Evolutionary conservation across 148 eudicot species (phyloP).

Genomic region (Selenicereus undatus): DNA sequence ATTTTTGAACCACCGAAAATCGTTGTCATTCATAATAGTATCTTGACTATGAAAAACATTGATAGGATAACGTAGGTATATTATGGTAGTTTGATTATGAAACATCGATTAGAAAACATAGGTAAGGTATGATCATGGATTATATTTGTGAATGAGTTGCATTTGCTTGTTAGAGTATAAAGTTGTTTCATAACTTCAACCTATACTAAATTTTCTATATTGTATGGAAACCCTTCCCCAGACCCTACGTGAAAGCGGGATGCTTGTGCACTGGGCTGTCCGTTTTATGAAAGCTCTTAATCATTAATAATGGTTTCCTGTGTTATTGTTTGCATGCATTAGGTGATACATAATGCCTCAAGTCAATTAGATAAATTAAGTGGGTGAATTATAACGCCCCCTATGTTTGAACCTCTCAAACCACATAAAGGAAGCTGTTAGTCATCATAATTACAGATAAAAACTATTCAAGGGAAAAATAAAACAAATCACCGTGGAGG

Average conservation of each 20-base stretch:
- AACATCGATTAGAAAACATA: background rate
- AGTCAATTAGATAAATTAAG: background rate
- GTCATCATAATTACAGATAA: constrained; percentile 17
- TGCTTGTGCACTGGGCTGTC: too few species aligned
- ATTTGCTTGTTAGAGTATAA: background rate
- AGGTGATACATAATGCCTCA: background rate
- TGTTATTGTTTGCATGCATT: background rate
- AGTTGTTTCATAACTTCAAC: background rate
- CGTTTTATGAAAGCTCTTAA: background rate
- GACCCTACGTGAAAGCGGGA: too few species aligned
- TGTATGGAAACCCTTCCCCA: too few species aligned
- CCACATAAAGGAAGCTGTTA: background rate
- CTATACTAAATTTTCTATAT: background rate
- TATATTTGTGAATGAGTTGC: background rate
- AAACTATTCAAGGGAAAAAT: background rate
- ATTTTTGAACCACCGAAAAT: background rate
- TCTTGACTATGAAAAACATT: background rate
- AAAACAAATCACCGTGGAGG: constrained; percentile 16
- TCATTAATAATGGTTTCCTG: background rate
- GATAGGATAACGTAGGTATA: background rate
- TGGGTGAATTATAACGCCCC: constrained; percentile 3
- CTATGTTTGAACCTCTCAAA: constrained; percentile 14
- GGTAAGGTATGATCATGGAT: background rate
- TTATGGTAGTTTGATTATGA: background rate
- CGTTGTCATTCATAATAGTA: too few species aligned